Evolutionary conservation across 495 filamentous ascomycete genomes (phyloP), one percentile per base, ranked within the genome.

Genomic region (Talaromyces proteolyticus): DNA sequence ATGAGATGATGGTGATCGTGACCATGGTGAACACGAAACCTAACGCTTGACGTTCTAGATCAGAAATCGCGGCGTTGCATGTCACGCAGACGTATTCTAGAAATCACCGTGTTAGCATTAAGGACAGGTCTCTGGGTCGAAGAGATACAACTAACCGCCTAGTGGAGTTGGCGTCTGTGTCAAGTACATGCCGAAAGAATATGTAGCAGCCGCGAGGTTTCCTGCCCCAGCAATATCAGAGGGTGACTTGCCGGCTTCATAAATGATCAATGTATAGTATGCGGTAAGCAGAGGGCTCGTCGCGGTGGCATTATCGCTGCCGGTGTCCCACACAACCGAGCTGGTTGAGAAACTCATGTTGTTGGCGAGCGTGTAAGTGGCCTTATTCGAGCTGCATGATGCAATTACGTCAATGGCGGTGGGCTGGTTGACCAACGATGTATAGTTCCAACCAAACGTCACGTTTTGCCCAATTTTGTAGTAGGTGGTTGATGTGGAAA

Each of bases 381-480:
- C 69, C 38, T 72, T 66, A 65, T 87, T 86, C 46, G 69, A 60
- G 34, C 80, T 82, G 80, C 88, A 94, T 20, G 81, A 84, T 10
- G 93, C 87, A 24, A 93, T 67, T 3, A 96, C 79, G 56, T 98
- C 87, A 56, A 98, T 68, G 24, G 80, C 84, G 3, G 80, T 82
- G 0, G 93, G 93, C 1, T 82, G 85, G 16, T 82, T 82, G 23
- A 78, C 78, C 36, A 98, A 72, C 40, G 86, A 89, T 2, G 93
- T 98, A 71, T 96, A 97, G 67, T 96, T 96, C 91, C 92, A 98
- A 0, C 71, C 84, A 65, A 92, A 92, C 1, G 90, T 96, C 14
- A 95, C 73, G 47, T 76, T 76, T 34, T 96, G 84, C 16, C 87
- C 88, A 61, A 97, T 86, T 66, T 92, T 92, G 81, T 89, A 97